Conservation (phyloP, 306 rosid genomes). For the Trifolium fragiferum region DNA sequence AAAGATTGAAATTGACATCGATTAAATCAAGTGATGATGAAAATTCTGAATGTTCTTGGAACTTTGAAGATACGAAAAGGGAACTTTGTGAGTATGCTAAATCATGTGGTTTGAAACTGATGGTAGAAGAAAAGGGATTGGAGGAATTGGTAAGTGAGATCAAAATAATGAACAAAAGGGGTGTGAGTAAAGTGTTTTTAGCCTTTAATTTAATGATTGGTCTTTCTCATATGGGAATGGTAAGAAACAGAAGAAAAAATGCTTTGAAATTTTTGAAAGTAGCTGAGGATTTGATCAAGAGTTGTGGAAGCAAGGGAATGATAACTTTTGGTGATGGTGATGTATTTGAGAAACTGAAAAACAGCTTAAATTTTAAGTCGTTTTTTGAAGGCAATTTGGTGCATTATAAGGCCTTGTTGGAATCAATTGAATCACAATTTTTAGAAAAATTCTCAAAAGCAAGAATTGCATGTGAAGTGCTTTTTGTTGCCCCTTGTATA, state of each 20-base stretch:
- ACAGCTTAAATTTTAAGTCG: conserved; percentile 50
- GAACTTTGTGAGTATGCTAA: conserved; percentile 53
- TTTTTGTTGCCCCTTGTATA: conserved; percentile 59
- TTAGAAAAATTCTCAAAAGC: conserved; percentile 54
- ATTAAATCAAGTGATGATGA: conserved; percentile 51
- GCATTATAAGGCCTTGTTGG: conserved; percentile 63
- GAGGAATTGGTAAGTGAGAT: conserved; percentile 57
- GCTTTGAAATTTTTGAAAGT: conserved; percentile 51
- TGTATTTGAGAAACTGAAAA: conserved; percentile 46
- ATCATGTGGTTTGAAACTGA: conserved; percentile 54
- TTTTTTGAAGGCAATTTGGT: conserved; percentile 55
- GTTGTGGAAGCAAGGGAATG: conserved; percentile 46
- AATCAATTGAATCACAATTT: conserved; percentile 56
- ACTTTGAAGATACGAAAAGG: conserved; percentile 52
- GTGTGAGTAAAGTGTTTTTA: conserved; percentile 47
- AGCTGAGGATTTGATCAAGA: conserved; percentile 56
- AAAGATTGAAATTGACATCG: conserved; percentile 57
- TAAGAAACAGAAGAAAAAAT: conserved; percentile 46
- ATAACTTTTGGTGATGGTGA: conserved; percentile 62
- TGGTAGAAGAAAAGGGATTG: conserved; percentile 54
- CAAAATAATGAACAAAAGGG: conserved; percentile 49
- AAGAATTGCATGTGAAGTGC: conserved; percentile 55
- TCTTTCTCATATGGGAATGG: conserved; percentile 61
- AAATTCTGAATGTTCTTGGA: conserved; percentile 34
- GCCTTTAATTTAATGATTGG: conserved; percentile 61